These are phyloP conservation scores for Geosmithia morbida DNA, from an alignment of 2,329 filamentous ascomycete species.

Conservation along the genomic window DNA sequence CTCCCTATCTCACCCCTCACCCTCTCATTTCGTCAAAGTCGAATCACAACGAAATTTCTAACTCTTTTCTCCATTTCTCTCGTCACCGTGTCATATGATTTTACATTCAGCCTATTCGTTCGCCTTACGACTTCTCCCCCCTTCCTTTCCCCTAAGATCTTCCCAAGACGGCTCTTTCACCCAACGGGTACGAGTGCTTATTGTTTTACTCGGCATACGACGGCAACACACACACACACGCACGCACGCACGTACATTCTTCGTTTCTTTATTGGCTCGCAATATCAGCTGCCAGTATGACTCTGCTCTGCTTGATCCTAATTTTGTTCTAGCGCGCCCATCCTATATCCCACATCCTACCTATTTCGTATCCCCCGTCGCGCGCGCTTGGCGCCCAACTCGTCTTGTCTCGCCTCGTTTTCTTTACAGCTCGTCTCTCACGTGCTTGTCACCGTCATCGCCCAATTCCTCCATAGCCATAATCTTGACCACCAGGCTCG, in stretches of 20 bases:
- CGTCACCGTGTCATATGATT: background rate
- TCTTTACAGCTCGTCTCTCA: slow-evolving; percentile 31
- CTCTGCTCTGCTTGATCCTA: too few species aligned
- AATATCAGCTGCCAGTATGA: too few species aligned
- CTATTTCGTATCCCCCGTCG: background rate
- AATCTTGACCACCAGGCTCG: slow-evolving; percentile 93
- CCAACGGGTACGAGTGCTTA: background rate
- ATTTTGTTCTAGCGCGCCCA: too few species aligned
- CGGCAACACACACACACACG: too few species aligned
- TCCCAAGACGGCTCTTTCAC: background rate
- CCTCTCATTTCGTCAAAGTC: background rate
- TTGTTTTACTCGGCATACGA: too few species aligned
- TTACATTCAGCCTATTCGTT: background rate
- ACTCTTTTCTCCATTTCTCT: background rate
- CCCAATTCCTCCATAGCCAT: slow-evolving; percentile 77
- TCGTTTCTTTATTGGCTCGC: too few species aligned
- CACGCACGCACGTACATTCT: too few species aligned
- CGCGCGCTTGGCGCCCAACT: too few species aligned
- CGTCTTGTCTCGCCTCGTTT: background rate
- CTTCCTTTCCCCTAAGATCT: too few species aligned
- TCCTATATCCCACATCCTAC: too few species aligned
- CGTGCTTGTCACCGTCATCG: slow-evolving; percentile 10
- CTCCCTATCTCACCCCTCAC: too few species aligned
- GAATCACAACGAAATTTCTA: background rate
- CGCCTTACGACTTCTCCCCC: background rate